Evolutionary conservation across 2,329 filamentous ascomycete species (phyloP), one percentile per base, ranked within the genome.

Genomic region (Diaporthe eres): DNA sequence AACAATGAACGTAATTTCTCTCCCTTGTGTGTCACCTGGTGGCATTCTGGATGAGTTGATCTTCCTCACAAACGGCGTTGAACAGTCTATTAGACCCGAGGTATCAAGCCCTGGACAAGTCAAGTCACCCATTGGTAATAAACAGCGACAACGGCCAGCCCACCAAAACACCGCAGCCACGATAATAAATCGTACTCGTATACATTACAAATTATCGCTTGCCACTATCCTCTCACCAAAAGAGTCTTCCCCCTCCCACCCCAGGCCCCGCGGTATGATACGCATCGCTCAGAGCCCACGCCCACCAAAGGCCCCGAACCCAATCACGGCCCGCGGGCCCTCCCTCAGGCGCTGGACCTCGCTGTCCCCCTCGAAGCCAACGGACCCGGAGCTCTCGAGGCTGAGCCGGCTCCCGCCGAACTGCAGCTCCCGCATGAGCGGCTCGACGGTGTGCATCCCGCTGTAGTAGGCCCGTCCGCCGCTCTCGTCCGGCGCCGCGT

Each of bases 351-450:
- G 73, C 47, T 68, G 65, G 19, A 76, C 72, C 75, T 76, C 75
- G 19, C 70, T 60, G 42, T 76, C 75, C 39, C 75, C 75, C 5
- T 70, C 49, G n/a, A 76, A 57, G 5, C 70, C 75, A n/a, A 17
- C 74, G 25, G 65, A 51, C 28, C 42, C 44, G 4, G 47, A 51
- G 58, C 75, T 74, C 65, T 77, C 75, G 60, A 74, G 47, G 42
- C 72, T 76, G 47, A 65, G 61, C 58, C 70, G 60, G 70, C 77
- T 44, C 15, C 76, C 76, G 34, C 79, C 79, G 7, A 79, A 82
- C 55, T 84, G 84, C 58, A 88, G 79, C 79, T 87, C 86, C 73
- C 85, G 82, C 84, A 87, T 88, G 63, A 88, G 77, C 12, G 86
- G 85, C 80, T 87, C 86, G 31, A 88, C 82, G 6, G 82, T 80